Conservation (phyloP, 768 basidiomycete species). For the Candolleomyces eurysporus region DNA sequence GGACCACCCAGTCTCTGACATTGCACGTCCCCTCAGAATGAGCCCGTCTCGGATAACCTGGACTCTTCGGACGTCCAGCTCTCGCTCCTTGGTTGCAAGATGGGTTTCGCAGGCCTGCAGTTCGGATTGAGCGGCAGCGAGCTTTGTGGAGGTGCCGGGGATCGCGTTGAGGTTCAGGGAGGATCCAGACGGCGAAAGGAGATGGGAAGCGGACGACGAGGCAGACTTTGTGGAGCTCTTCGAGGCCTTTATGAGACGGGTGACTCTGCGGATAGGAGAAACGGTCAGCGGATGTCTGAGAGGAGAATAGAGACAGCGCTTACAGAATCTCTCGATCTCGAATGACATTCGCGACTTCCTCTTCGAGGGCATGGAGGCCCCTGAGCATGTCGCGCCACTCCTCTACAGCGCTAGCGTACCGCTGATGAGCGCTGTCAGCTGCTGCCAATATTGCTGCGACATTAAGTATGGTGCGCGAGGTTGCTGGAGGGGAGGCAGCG, state of each 20-base stretch:
- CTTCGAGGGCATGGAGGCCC: slow-evolving; percentile 63
- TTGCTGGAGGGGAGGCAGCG: slow-evolving; percentile 56
- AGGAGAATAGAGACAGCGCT: slow-evolving; percentile 23
- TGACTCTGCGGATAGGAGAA: slow-evolving; percentile 49
- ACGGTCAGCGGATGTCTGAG: not conserved
- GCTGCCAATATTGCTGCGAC: slow-evolving; percentile 58
- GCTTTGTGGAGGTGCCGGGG: slow-evolving; percentile 45
- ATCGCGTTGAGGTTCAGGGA: slow-evolving; percentile 29
- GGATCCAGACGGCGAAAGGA: slow-evolving; percentile 39
- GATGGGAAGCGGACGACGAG: slow-evolving; percentile 30
- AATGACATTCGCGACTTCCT: slow-evolving; percentile 67
- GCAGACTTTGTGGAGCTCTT: slow-evolving; percentile 42
- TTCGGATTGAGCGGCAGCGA: slow-evolving; percentile 67
- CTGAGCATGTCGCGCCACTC: slow-evolving; percentile 62
- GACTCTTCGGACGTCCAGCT: slow-evolving; percentile 51
- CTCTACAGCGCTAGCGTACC: slow-evolving; percentile 61
- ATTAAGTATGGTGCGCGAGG: slow-evolving; percentile 51
- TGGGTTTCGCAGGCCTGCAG: slow-evolving; percentile 81
- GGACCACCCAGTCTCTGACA: slow-evolving; percentile 65
- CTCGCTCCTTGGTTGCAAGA: slow-evolving; percentile 66
- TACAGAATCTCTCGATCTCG: slow-evolving; percentile 82
- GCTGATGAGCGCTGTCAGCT: slow-evolving; percentile 66
- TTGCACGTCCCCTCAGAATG: slow-evolving; percentile 56
- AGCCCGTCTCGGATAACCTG: slow-evolving; percentile 63
- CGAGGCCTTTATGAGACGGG: slow-evolving; percentile 75